Percentiles rank a stretch among this genome's conserved stretches.
phyloP scores from a whole-genome alignment of 805 yeast genomes.

The Saccharomycopsis sp. region DNA sequence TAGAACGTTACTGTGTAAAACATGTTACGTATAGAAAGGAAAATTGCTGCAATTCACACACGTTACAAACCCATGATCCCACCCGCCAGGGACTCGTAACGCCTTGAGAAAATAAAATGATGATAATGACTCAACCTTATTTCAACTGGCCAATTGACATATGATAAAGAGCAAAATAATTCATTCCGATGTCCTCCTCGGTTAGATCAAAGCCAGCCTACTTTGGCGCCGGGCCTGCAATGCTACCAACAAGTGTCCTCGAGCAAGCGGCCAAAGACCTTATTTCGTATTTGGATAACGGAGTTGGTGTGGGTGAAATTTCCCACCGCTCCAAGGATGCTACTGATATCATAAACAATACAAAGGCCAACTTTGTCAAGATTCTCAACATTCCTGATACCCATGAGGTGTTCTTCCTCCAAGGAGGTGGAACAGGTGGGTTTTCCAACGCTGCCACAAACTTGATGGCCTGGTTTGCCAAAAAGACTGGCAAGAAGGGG shows the following conservation, averaged over 20 bases:
- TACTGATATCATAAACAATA: conserved; percentile 59
- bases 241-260: conserved; percentile 73
- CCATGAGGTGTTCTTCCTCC: conserved; percentile 89
- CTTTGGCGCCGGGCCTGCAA: conserved; percentile 99
- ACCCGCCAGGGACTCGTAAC: background rate
- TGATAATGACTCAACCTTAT: background rate
- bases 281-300: conserved; percentile 56
- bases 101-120: background rate
- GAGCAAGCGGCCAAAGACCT: conserved; percentile 84
- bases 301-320: conserved; percentile 90
- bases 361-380: conserved; percentile 58
- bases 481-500: conserved; percentile 65
- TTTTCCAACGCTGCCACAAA: conserved; percentile 84
- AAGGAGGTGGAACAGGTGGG: conserved; percentile 98
- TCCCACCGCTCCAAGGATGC: conserved; percentile 92
- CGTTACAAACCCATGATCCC: background rate
- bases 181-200: background rate
- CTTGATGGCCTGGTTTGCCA: conserved; percentile 64
- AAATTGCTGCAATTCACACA: background rate
- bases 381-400: conserved; percentile 77
- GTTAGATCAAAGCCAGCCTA: conserved; percentile 69
- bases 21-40: background rate
- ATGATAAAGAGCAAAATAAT: too few relatives aligned
- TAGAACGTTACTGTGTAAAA: too few relatives aligned
- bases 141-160: too few relatives aligned